Evolutionary conservation across 106 monocot species (phyloP).

Genomic region (Dendrobium nobile): DNA sequence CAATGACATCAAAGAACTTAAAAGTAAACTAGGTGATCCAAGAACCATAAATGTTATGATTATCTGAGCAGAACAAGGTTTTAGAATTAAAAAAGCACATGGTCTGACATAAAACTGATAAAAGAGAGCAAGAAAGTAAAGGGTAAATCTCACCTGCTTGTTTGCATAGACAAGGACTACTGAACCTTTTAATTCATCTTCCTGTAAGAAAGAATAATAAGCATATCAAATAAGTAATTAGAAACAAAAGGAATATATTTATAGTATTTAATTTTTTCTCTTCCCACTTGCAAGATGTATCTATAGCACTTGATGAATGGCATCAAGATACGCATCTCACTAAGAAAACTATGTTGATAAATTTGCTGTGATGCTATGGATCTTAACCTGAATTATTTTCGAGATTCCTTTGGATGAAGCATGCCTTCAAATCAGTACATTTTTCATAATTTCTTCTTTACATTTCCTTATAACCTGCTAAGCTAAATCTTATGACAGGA

Average conservation of each 20-base stretch:
- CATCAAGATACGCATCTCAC: background rate
- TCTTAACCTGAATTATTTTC: background rate
- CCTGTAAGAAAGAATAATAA: conserved; percentile 35
- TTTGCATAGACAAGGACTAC: conserved; percentile 94
- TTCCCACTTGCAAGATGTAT: background rate
- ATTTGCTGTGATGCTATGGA: background rate
- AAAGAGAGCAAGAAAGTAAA: background rate
- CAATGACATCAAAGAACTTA: no score
- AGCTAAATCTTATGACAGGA: no score
- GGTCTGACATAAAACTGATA: no score
- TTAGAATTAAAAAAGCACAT: no score
- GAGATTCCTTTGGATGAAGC: background rate
- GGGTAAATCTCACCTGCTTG: conserved; percentile 62
- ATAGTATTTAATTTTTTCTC: background rate
- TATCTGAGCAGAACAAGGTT: background rate
- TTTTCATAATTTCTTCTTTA: no score
- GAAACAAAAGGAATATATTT: background rate
- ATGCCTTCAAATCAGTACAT: no score
- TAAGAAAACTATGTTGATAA: background rate
- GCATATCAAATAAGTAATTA: conserved; percentile 1
- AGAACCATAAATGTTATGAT: background rate
- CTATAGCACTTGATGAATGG: background rate
- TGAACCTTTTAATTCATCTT: conserved; percentile 93
- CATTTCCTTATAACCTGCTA: no score
- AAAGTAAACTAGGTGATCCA: background rate